A percentile compares a stretch with the other conserved stretches of the same genome.
Evolutionary conservation across 2,329 filamentous ascomycete species (phyloP).

Genomic region (Penicillium crustosum): DNA sequence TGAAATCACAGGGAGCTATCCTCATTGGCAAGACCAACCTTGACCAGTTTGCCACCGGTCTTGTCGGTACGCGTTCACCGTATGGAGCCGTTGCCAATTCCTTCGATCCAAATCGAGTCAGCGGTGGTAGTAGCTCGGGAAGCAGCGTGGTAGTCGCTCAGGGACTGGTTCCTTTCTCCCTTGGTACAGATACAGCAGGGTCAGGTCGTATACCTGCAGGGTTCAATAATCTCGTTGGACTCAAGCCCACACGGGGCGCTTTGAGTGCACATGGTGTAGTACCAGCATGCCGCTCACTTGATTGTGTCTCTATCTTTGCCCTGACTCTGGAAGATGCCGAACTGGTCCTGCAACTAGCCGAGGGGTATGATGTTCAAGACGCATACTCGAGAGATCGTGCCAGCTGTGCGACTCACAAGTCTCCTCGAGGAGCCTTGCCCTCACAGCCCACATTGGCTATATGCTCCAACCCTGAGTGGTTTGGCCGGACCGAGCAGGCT

Average conservation of each 20-base stretch:
- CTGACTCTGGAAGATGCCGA: not conserved
- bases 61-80: not conserved
- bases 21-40: not conserved
- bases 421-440: not conserved
- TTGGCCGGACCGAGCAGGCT: no score
- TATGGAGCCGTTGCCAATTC: not conserved
- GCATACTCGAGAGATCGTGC: not conserved
- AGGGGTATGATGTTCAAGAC: not conserved
- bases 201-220: not conserved
- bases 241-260: not conserved
- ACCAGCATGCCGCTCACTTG: not conserved
- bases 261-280: not conserved
- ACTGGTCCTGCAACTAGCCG: not conserved
- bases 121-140: not conserved
- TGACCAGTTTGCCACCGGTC: not conserved
- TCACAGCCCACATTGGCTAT: not conserved
- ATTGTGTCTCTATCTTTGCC: not conserved
- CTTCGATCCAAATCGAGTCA: not conserved
- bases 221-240: not conserved
- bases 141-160: not conserved
- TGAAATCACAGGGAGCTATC: not conserved
- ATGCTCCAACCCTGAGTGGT: no score
- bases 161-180: not conserved
- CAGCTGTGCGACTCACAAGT: not conserved
- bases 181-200: not conserved